Conservation (phyloP, 495 filamentous ascomycete genomes). For the Articulospora tetracladia region DNA sequence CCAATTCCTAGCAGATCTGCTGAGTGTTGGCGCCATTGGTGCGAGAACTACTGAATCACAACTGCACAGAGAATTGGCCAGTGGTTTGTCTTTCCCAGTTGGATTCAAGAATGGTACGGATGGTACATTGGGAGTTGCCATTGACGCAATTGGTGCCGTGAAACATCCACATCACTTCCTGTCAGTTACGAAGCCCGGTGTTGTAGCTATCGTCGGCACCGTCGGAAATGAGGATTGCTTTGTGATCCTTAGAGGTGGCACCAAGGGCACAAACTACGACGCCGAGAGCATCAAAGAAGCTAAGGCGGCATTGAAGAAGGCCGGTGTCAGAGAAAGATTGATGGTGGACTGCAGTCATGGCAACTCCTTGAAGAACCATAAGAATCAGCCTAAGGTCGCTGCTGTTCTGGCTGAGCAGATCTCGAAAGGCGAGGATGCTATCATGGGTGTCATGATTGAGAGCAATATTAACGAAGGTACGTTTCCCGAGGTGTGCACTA, state of each 20-base stretch:
- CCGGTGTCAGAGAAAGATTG: constrained; percentile 65
- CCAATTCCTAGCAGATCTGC: constrained; percentile 92
- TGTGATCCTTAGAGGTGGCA: constrained; percentile 93
- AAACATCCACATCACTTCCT: constrained; percentile 95
- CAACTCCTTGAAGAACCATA: constrained; percentile 94
- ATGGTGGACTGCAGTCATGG: constrained; percentile 99
- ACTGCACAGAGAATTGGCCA: constrained; percentile 91
- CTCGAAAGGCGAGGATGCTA: constrained; percentile 73
- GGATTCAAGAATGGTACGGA: constrained; percentile 99
- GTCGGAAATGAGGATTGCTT: constrained; percentile 97
- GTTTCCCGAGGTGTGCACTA: constrained; percentile 15
- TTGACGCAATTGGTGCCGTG: constrained; percentile 95
- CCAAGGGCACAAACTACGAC: constrained; percentile 92
- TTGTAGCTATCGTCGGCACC: constrained; percentile 94
- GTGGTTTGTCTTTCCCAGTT: constrained; percentile 91
- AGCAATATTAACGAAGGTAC: constrained; percentile 91
- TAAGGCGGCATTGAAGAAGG: constrained; percentile 62
- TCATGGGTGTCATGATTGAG: constrained; percentile 99
- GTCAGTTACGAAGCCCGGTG: constrained; percentile 95
- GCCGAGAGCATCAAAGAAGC: constrained; percentile 73
- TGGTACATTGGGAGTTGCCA: constrained; percentile 81
- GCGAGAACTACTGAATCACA: constrained; percentile 95
- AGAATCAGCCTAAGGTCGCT: constrained; percentile 96
- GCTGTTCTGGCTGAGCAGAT: constrained; percentile 79
- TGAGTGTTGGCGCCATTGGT: constrained; percentile 90